Conservation (phyloP, 1,139 yeast genomes). For the Saccharomyces hybrid region DNA sequence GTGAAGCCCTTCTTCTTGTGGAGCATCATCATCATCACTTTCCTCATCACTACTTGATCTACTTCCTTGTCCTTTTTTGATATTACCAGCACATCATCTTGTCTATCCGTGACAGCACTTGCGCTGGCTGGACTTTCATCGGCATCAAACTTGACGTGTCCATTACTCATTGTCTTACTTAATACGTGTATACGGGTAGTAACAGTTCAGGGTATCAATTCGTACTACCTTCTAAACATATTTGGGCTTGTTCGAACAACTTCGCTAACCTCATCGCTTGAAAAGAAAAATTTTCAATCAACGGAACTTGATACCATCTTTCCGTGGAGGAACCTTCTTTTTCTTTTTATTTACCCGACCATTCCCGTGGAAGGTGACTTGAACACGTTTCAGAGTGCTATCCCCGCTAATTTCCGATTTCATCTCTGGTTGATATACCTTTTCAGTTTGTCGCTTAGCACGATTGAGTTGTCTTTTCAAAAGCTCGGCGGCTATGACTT, state of each 20-base stretch:
- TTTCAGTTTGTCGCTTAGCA: background rate
- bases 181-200: background rate
- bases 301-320: background rate
- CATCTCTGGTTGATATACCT: too few species aligned
- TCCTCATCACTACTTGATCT: constrained; percentile 24
- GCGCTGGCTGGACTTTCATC: constrained; percentile 3
- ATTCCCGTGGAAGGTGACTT: background rate
- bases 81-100: background rate
- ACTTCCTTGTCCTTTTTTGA: background rate
- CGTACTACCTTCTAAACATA: background rate
- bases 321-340: background rate
- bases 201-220: background rate
- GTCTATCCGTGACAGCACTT: background rate
- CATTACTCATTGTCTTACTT: background rate
- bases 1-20: constrained; percentile 34
- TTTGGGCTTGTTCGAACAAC: background rate
- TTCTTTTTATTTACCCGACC: background rate
- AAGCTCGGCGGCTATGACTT: background rate
- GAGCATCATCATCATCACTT: constrained; percentile 32
- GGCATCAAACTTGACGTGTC: constrained; percentile 1
- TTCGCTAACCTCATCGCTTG: background rate
- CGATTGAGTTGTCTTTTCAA: background rate
- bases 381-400: background rate
- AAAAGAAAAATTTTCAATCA: background rate
- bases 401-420: background rate